Base-by-base conservation (phyloP, 306 rosid genomes). In the Citrullus amarus region DNA sequence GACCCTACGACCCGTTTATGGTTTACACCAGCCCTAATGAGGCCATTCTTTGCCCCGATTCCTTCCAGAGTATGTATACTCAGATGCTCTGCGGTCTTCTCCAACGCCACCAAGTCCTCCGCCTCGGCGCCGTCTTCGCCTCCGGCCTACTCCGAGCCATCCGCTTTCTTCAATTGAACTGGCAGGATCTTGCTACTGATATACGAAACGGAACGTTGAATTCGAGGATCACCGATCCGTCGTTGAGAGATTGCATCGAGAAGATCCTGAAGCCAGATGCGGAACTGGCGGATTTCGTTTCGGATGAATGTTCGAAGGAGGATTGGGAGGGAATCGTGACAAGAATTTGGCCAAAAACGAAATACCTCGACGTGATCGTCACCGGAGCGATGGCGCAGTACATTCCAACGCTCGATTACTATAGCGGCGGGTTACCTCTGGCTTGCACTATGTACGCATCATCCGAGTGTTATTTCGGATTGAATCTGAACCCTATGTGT, bases 361-460 rank as follows among this genome's bases (percentile, higher is more conserved):
- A 88, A 28, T 88, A 88, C 51, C 75, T 88, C 14, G 91, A 88
- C 77, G 91, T 88, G 16, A 88, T 88, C 76, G 91, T 88, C 20
- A 88, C 91, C 11, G 91, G 91, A 32, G 91, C 91, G 11, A 88
- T 88, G 91, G 91, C 91, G 4, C 91, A 88, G 84, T 88, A 88
- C 77, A 88, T 88, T 57, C 91, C 91, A n/a, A 88, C 89, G 8
- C 80, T 88, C 25, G 89, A 88, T 48, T 79, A 86, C 80, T 88
- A 88, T 82, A 82, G 86, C 81, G 86, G 85, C 8, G 88, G 89
- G 0, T 57, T 88, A 16, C 91, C 91, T 2, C 61, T 86, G 39
- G 89, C 89, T 1, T 88, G 91, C 77, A 88, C 91, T 1, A 88
- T 88, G 91, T 88, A 88, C 82, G 91, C 91, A 1, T 88, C 91